Percentiles rank a stretch among this genome's conserved stretches.
phyloP scores from a whole-genome alignment of 495 filamentous ascomycete genomes.

The Penicillium roqueforti region DNA sequence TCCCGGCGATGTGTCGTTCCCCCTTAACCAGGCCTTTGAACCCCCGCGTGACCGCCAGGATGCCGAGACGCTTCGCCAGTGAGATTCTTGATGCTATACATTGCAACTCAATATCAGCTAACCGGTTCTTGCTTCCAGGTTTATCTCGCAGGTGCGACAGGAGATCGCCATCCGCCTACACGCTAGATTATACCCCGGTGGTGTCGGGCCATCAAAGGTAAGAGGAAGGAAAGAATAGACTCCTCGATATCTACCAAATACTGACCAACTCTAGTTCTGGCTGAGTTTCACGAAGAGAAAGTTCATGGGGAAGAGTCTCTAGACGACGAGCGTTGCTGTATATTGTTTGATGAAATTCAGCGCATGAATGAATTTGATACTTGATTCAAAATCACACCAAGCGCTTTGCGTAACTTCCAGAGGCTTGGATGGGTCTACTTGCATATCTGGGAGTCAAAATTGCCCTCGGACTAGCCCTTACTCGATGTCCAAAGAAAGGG shows the following conservation, averaged over 20 bases:
- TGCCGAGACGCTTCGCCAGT: conserved; percentile 80
- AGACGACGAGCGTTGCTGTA: conserved; percentile 26
- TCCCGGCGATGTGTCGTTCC: conserved; percentile 90
- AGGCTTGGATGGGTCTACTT: not conserved
- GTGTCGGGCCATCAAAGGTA: conserved; percentile 79
- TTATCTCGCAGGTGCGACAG: conserved; percentile 87
- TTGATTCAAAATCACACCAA: conserved; percentile 7
- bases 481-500: not conserved
- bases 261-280: conserved; percentile 66
- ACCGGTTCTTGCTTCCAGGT: conserved; percentile 31
- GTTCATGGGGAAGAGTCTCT: conserved; percentile 96
- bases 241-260: not conserved
- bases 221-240: conserved; percentile 10
- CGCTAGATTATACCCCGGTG: conserved; percentile 81
- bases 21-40: conserved; percentile 81
- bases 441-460: not conserved
- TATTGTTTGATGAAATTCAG: conserved; percentile 33
- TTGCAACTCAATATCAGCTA: not conserved
- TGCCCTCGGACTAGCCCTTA: not conserved
- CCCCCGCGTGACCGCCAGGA: conserved; percentile 81
- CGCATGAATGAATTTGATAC: conserved; percentile 28
- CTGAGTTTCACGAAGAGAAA: conserved; percentile 97
- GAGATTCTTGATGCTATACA: conserved; percentile 8
- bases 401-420: conserved; percentile 6
- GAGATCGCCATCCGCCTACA: conserved; percentile 80